Conservation (phyloP, 148 eudicot species). For the Heliamphora exappendiculata region DNA sequence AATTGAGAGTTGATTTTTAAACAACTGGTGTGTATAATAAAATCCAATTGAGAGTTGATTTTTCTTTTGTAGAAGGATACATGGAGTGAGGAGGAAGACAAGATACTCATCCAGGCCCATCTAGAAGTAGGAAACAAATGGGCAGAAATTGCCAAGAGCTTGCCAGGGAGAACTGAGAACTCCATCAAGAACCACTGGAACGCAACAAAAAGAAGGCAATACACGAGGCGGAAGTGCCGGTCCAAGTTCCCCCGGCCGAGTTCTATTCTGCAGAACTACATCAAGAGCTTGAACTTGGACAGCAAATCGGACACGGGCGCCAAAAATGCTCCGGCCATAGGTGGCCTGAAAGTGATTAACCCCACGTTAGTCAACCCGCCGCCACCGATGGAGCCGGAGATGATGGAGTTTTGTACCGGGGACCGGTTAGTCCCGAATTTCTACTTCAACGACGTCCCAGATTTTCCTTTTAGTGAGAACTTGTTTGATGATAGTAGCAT, state of each 20-base stretch:
- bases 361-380: neutral
- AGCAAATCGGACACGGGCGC: conserved; percentile 1
- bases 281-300: conserved; percentile 52
- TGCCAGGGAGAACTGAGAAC: conserved; percentile 78
- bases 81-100: conserved; percentile 92
- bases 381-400: neutral
- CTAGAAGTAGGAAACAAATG: conserved; percentile 75
- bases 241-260: conserved; percentile 52
- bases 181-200: conserved; percentile 93
- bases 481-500: conserved; percentile 39
- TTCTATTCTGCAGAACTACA: conserved; percentile 63
- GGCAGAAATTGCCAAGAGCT: conserved; percentile 77
- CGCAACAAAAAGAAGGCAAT: conserved; percentile 79
- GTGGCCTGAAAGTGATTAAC: too few relatives aligned
- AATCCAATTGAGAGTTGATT: neutral
- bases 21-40: neutral
- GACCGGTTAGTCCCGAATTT: conserved; percentile 22
- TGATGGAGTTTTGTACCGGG: conserved; percentile 6
- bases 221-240: conserved; percentile 49
- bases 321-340: neutral
- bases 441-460: conserved; percentile 39
- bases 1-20: too few relatives aligned
- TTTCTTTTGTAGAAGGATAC: conserved; percentile 52
- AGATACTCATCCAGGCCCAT: conserved; percentile 53
- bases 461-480: conserved; percentile 36